Base-by-base conservation (phyloP, 306 rosid species). In the Canavalia gladiata region DNA sequence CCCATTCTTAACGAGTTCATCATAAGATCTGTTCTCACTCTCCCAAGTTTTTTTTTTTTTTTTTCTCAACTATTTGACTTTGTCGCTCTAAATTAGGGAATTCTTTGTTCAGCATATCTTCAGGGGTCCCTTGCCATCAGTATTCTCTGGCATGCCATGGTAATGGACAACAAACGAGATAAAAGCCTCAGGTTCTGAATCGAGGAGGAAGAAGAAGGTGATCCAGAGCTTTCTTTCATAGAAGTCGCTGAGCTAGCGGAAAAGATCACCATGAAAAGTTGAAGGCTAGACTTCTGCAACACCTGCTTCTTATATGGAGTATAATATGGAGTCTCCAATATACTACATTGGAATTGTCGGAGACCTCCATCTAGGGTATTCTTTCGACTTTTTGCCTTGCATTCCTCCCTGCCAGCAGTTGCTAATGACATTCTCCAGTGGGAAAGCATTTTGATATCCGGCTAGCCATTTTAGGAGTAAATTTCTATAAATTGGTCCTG, bases 231-330 rank as follows among this genome's bases (percentile, higher is more conserved):
- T 78, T 68, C 92, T 54, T 87, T 88, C 57, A 69, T 7, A 81
- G 91, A 88, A 74, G 75, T 86, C 81, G 55, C 90, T 6, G 92
- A 88, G 76, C 83, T 88, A 49, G 81, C 85, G 39, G 91, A 85
- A 18, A 88, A 72, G 31, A 88, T 90, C 60, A 91, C 56, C 8
- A 57, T 80, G 75, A 84, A 81, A 58, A 74, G 60, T 69, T 86
- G 82, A 86, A 54, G 64, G 66, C 71, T 83, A 33, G 87, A 77
- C 67, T 80, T 81, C 1, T n/a, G 85, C 75, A 69, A 56, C 25
- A 66, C 57, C 46, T 63, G 79, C 83, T 90, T 91, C 50, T 62
- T 84, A 60, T 86, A 79, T 3, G 93, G 95, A 77, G 92, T 91
- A 50, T 78, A 84, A 76, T 88, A 85, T 10, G 93, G 95, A 82